Evolutionary conservation across 2,329 filamentous ascomycete genomes (phyloP).

Genomic region (Orbilia brochopaga): DNA sequence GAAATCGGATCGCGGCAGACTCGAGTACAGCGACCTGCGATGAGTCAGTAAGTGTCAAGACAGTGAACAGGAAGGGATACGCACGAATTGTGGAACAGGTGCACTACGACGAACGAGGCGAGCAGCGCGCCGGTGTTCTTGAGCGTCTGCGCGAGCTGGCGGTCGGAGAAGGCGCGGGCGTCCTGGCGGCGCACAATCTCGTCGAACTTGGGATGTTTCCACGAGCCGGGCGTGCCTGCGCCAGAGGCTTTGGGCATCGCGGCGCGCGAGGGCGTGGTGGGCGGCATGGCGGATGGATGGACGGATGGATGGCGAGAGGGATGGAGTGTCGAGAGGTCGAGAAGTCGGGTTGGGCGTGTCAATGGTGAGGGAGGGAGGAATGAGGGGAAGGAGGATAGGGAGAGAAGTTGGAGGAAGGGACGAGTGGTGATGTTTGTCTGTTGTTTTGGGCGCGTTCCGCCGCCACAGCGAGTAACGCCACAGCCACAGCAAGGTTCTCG

Average conservation of each 20-base stretch:
- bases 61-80: conserved; percentile 7
- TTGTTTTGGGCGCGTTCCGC: conserved; percentile 28
- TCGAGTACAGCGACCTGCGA: conserved; percentile 32
- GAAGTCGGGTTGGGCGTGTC: neutral
- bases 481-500: too few relatives aligned
- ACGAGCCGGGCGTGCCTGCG: conserved; percentile 45
- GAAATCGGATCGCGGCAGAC: conserved; percentile 35
- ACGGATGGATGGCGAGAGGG: neutral
- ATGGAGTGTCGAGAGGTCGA: conserved; percentile 10
- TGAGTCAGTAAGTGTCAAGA: neutral
- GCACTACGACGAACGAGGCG: conserved; percentile 19
- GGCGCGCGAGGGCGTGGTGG: conserved; percentile 30
- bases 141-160: conserved; percentile 30
- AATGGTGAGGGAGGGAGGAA: neutral
- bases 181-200: conserved; percentile 46
- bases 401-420: neutral
- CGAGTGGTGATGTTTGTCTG: conserved; percentile 23
- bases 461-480: too few relatives aligned
- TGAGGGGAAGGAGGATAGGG: neutral
- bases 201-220: conserved; percentile 49
- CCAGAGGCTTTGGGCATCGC: conserved; percentile 24
- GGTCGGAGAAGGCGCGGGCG: conserved; percentile 39
- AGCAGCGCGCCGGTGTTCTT: conserved; percentile 32
- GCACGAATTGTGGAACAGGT: conserved; percentile 37
- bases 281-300: conserved; percentile 28